Percentiles rank a stretch among this genome's conserved stretches.
These are phyloP conservation scores for Symbiodinium pilosum DNA, from an alignment of 73 alveolate genomes.

Conservation along the genomic window DNA sequence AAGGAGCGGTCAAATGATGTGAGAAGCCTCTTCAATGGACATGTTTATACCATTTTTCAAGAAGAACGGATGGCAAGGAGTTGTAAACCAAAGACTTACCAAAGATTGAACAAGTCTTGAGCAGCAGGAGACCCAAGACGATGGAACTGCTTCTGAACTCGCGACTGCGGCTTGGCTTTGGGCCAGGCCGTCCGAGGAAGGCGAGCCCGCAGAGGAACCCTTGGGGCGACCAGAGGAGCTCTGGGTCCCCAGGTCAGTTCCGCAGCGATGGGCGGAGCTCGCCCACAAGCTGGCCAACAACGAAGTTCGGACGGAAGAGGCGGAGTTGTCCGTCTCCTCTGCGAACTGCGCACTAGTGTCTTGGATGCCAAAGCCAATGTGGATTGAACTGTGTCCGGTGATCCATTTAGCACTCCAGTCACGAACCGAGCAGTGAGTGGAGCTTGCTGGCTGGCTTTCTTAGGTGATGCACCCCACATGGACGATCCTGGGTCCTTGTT, in stretches of 20 bases:
- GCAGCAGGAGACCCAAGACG: no score
- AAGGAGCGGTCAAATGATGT: background rate
- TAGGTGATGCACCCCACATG: background rate
- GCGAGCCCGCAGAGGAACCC: no score
- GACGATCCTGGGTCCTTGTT: background rate
- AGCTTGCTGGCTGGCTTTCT: background rate
- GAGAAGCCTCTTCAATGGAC: no score
- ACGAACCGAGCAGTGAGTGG: background rate
- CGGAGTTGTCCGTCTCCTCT: background rate
- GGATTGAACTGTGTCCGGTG: background rate
- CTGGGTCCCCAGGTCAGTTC: background rate
- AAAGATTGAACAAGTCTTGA: no score
- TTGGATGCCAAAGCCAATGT: background rate
- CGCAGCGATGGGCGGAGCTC: slow-evolving; percentile 7
- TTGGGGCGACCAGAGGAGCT: background rate
- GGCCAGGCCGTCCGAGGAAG: no score
- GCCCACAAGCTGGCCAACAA: background rate
- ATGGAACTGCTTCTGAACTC: no score
- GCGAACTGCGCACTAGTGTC: background rate
- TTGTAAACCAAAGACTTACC: no score
- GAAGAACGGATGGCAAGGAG: no score
- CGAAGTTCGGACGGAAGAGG: background rate
- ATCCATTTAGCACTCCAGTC: no score
- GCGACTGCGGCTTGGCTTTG: no score
- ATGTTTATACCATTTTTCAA: no score